A percentile compares a stretch with the other conserved stretches of the same genome.
Conservation (phyloP, 768 basidiomycete genomes). For the Kockovaella imperatae region DNA sequence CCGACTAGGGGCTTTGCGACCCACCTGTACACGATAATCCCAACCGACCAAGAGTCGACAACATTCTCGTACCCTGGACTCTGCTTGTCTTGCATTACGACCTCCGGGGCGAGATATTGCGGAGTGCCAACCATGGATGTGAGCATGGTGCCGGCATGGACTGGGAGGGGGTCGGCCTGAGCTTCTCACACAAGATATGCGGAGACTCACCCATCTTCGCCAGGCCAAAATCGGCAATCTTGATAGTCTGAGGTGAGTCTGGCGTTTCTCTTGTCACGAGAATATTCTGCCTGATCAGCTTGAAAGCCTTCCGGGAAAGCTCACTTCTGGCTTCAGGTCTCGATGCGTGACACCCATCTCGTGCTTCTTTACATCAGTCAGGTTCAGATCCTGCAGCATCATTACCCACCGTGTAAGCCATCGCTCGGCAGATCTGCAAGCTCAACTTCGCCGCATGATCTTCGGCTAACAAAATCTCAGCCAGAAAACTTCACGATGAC, state of each 20-base stretch:
- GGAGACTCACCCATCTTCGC: constrained; percentile 58
- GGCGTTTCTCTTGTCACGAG: constrained; percentile 59
- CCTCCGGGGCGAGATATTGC: constrained; percentile 75
- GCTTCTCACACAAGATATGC: neutral
- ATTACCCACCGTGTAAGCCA: constrained; percentile 42
- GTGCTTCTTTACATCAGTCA: constrained; percentile 34
- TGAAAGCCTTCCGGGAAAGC: neutral
- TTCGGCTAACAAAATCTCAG: constrained; percentile 44
- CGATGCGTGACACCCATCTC: constrained; percentile 75
- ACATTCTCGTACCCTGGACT: constrained; percentile 66
- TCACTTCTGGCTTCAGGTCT: constrained; percentile 68
- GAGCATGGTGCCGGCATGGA: constrained; percentile 36
- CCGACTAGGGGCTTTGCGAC: constrained; percentile 22
- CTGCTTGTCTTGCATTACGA: constrained; percentile 63
- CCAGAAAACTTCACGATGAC: neutral
- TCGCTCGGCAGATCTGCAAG: constrained; percentile 68
- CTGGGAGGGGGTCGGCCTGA: constrained; percentile 12
- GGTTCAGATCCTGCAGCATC: too few relatives aligned
- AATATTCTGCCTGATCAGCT: constrained; percentile 56
- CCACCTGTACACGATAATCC: constrained; percentile 89
- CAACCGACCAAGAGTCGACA: constrained; percentile 95
- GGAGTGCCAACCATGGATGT: constrained; percentile 97
- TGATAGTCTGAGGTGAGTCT: constrained; percentile 59
- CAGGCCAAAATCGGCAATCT: constrained; percentile 92
- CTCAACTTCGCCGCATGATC: constrained; percentile 60